Percentiles rank a stretch among this genome's conserved stretches.
These are phyloP conservation scores for Glycyrrhiza uralensis DNA, from an alignment of 306 rosid genomes.

Conservation along the genomic window DNA sequence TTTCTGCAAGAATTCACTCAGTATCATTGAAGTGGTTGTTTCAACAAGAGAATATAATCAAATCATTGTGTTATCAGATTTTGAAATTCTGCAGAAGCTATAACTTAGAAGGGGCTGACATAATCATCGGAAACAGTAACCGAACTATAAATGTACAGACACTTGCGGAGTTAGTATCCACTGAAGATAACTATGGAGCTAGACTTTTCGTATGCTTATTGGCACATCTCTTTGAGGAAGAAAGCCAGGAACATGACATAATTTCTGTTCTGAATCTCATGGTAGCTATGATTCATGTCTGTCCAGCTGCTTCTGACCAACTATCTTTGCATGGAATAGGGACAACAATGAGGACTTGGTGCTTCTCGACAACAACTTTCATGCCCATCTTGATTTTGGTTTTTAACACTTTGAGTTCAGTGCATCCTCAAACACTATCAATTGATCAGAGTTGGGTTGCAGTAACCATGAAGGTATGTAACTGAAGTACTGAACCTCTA, in stretches of 20 bases:
- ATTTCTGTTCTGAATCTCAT: slow-evolving; percentile 48
- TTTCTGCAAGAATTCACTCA: slow-evolving; percentile 64
- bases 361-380: slow-evolving; percentile 42
- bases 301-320: slow-evolving; percentile 63
- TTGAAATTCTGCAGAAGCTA: slow-evolving; percentile 62
- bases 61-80: slow-evolving; percentile 59
- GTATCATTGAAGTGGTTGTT: slow-evolving; percentile 85
- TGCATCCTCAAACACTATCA: slow-evolving; percentile 52
- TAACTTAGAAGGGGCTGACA: slow-evolving; percentile 34
- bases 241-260: slow-evolving; percentile 55
- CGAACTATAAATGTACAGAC: slow-evolving; percentile 43
- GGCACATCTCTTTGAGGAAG: slow-evolving; percentile 56
- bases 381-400: slow-evolving; percentile 46
- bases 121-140: slow-evolving; percentile 30
- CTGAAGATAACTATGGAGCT: slow-evolving; percentile 71
- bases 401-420: slow-evolving; percentile 54
- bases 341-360: slow-evolving; percentile 45
- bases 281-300: slow-evolving; percentile 40
- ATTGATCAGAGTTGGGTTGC: slow-evolving; percentile 69
- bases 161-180: slow-evolving; percentile 66
- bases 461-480: slow-evolving; percentile 63
- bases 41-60: slow-evolving; percentile 67
- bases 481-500: slow-evolving; percentile 17
- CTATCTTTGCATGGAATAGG: slow-evolving; percentile 60
- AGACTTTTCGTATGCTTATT: slow-evolving; percentile 58